These are phyloP conservation scores for Luzula sylvatica DNA, from an alignment of 176 grass and related monocot species.

Conservation along the genomic window DNA sequence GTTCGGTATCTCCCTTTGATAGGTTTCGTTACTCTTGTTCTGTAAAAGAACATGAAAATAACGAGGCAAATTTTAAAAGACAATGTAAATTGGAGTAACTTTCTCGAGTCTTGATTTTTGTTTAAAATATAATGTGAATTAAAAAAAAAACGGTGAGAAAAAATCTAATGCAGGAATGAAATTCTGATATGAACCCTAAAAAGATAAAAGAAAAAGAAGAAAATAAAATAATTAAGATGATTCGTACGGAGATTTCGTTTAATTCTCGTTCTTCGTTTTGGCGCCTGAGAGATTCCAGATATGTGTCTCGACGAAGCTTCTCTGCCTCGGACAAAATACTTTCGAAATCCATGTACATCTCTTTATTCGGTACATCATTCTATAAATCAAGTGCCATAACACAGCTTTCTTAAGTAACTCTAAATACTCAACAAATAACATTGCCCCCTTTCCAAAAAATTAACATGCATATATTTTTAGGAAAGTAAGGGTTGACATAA, in stretches of 20 bases:
- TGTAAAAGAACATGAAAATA: background rate
- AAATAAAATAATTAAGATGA: background rate
- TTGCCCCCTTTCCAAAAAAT: too few species aligned
- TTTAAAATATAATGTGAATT: background rate
- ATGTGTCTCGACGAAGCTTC: slow-evolving; percentile 10
- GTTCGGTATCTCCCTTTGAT: background rate
- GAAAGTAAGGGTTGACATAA: background rate
- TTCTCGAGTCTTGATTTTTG: background rate
- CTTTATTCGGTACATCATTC: slow-evolving; percentile 11
- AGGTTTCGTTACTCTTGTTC: background rate
- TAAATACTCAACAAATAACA: background rate
- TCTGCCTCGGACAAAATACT: slow-evolving; percentile 16
- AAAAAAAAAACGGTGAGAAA: too few species aligned
- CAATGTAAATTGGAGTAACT: background rate
- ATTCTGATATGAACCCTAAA: background rate
- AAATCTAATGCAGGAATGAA: too few species aligned
- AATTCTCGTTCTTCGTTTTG: background rate
- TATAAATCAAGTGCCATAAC: background rate
- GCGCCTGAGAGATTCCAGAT: background rate
- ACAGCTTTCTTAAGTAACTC: background rate
- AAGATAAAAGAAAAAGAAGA: background rate
- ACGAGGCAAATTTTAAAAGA: background rate
- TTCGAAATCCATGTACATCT: slow-evolving; percentile 17
- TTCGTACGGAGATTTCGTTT: background rate
- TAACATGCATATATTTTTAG: background rate